Conservation (phyloP, 257 asterid species). For the Gynochthodes officinalis region DNA sequence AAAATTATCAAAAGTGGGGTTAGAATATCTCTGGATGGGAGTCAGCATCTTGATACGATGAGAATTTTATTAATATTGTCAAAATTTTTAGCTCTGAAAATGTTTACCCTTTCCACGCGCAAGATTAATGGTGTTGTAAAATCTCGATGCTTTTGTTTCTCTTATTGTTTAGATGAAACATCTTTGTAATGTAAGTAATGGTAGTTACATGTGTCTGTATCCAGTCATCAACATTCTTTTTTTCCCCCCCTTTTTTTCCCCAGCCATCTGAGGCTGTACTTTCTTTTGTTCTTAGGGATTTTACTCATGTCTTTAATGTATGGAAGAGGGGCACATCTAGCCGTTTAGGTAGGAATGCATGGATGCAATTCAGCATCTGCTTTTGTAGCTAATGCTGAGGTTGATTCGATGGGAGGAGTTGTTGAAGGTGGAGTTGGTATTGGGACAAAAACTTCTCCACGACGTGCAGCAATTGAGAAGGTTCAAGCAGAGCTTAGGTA, state of each 20-base stretch:
- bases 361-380: constrained; percentile 67
- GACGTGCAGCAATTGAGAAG: constrained; percentile 56
- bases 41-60: neutral
- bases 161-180: neutral
- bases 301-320: constrained; percentile 30
- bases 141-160: neutral
- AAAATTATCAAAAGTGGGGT: neutral
- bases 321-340: constrained; percentile 42
- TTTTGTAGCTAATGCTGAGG: constrained; percentile 79
- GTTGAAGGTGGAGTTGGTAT: constrained; percentile 75
- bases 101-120: neutral
- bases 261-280: neutral
- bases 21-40: neutral
- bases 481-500: constrained; percentile 89
- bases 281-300: constrained; percentile 33
- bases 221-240: constrained; percentile 10
- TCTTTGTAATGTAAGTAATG: neutral
- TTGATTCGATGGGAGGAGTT: constrained; percentile 93
- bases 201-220: constrained; percentile 8
- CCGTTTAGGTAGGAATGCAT: constrained; percentile 55
- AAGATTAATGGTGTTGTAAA: neutral
- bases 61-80: neutral
- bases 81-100: neutral
- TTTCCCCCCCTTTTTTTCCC: neutral
- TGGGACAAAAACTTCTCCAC: constrained; percentile 63